These are phyloP conservation scores for Crithidia fasciculata DNA, from an alignment of 208 protist genomes.

Conservation along the genomic window DNA sequence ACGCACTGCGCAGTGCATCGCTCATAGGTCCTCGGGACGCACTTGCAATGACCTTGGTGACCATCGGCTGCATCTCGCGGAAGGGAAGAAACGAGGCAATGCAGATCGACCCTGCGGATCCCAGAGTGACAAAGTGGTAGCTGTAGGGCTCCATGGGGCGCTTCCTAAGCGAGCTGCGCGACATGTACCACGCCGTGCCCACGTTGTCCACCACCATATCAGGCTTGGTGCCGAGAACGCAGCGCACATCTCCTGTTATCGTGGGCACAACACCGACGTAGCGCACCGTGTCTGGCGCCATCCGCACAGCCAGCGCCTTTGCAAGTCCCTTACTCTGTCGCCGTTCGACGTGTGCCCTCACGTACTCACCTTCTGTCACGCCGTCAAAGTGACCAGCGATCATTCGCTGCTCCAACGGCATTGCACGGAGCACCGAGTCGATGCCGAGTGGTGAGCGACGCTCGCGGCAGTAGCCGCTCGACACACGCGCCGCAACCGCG, in stretches of 20 bases:
- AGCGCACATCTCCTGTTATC: not conserved
- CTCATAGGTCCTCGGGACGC: not conserved
- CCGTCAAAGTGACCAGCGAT: too few species aligned
- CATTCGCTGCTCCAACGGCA: constrained; percentile 1
- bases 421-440: not conserved
- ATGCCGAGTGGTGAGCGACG: not conserved
- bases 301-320: not conserved
- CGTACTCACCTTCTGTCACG: not conserved
- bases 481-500: not conserved
- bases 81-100: not conserved
- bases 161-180: not conserved
- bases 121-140: not conserved
- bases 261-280: not conserved
- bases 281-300: not conserved
- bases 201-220: not conserved
- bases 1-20: not conserved
- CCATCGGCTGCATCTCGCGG: not conserved
- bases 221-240: constrained; percentile 1
- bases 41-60: not conserved
- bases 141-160: not conserved
- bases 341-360: not conserved
- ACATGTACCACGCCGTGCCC: not conserved
- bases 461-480: not conserved
- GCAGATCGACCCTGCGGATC: not conserved
- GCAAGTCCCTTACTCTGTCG: not conserved